A percentile compares a stretch with the other conserved stretches of the same genome.
Evolutionary conservation across 352 stramenopile species (phyloP).

Genomic region (Globisporangium rhizosaccharum): DNA sequence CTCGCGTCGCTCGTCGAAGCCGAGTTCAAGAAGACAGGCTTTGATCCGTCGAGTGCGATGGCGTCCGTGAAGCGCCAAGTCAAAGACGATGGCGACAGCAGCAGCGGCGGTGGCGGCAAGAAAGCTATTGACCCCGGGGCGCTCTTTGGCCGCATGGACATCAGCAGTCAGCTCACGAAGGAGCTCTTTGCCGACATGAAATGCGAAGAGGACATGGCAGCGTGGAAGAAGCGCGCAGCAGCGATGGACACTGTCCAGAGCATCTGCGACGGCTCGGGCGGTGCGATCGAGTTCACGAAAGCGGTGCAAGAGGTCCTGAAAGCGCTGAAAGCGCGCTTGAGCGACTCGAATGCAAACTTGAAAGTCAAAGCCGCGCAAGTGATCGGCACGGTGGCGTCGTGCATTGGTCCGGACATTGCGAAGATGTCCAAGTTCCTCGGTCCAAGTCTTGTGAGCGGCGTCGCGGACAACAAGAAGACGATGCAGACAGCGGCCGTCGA

Average conservation of each 20-base stretch:
- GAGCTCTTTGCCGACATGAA: constrained; percentile 85
- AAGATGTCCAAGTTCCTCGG: constrained; percentile 84
- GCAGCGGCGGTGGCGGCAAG: constrained; percentile 9
- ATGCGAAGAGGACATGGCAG: constrained; percentile 77
- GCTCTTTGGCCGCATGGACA: constrained; percentile 72
- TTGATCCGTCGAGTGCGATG: constrained; percentile 52
- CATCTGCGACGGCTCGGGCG: constrained; percentile 72
- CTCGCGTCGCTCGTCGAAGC: constrained; percentile 66
- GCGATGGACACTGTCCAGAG: constrained; percentile 76
- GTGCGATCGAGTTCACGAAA: constrained; percentile 82
- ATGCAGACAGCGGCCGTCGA: constrained; percentile 80
- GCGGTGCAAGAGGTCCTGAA: constrained; percentile 73
- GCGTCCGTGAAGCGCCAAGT: constrained; percentile 59
- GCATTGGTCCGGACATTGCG: constrained; percentile 63
- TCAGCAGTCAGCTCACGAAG: constrained; percentile 80
- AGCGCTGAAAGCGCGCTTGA: constrained; percentile 68
- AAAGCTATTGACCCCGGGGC: constrained; percentile 37
- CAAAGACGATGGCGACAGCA: constrained; percentile 55
- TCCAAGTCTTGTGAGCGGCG: constrained; percentile 55
- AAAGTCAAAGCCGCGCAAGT: constrained; percentile 85
- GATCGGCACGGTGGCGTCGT: constrained; percentile 69
- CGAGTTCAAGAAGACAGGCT: constrained; percentile 82
- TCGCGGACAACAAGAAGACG: constrained; percentile 86
- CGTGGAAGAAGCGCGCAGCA: constrained; percentile 80
- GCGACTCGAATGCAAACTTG: constrained; percentile 82